Evolutionary conservation across 2,329 filamentous ascomycete genomes (phyloP), one percentile per base, ranked within the genome.

Genomic region (Penicillium freii): DNA sequence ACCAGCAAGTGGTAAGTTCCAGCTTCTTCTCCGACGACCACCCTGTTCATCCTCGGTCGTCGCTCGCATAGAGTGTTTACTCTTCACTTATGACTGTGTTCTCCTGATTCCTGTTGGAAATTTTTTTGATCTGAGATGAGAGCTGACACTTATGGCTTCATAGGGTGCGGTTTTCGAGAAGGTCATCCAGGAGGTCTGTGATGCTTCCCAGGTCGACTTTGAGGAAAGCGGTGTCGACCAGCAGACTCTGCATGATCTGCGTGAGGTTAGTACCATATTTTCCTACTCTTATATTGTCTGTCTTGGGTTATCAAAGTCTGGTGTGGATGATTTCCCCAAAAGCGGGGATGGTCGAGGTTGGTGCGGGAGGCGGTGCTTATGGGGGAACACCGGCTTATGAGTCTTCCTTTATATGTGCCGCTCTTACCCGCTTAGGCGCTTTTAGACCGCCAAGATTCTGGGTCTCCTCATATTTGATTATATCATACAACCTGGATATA

Each of bases 151-250:
- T 53, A 51, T 59, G 57, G 66, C 55, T 48, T 59, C 47, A 68
- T 61, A 87, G 80, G 94, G 94, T 70, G 78, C 80, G 65, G 88
- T 97, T 71, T 99, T 97, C 72, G 82, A 88, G 62, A 91, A 94
- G 78, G 92, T 99, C 73, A 91, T 97, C 76, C 88, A 93, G 68
- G 89, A 90, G 79, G 92, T 99, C 72, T 90, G 97, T 76, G 89
- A 93, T 68, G 87, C 88, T 66, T 97, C 93, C 71, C 85, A 90
- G 71, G 90, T 93, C 71, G 94, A 97, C 77, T 97, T 99, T 74
- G 94, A 99, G 76, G 94, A 99, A 78, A 91, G 89, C 67, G 94
- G 94, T 69, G 89, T 97, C 64, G 91, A 96, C 69, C 89, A 93
- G 74, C 81, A 85, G 67, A 93, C 93, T 51, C 80, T 99, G 69